Conservation (phyloP, 208 protist genomes). For the Strigomonas culicis region DNA sequence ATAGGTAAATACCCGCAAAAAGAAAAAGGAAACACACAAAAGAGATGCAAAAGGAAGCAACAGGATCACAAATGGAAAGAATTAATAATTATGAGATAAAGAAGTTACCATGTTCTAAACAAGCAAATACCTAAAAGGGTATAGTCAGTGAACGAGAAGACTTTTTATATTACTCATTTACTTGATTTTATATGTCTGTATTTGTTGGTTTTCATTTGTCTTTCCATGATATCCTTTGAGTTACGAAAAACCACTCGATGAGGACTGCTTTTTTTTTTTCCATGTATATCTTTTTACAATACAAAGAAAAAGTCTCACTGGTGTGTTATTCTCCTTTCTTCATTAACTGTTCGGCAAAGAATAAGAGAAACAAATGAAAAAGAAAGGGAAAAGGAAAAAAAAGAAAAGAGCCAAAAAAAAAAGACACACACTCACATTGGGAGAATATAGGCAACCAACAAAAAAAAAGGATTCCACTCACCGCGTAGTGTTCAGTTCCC, state of each 20-base stretch:
- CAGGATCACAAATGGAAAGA: not conserved
- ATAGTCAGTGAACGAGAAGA: too few species aligned
- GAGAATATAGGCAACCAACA: not conserved
- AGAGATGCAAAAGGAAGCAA: not conserved
- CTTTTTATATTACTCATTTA: too few species aligned
- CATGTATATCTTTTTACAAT: too few species aligned
- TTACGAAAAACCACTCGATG: too few species aligned
- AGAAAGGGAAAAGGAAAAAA: not conserved
- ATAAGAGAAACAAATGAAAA: not conserved
- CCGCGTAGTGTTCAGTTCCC: not conserved
- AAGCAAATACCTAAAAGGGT: too few species aligned
- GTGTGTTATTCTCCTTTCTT: not conserved
- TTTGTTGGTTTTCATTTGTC: too few species aligned
- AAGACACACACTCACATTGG: not conserved
- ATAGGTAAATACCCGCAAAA: not conserved
- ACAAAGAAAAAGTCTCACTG: not conserved
- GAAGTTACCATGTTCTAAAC: too few species aligned
- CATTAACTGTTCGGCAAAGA: not conserved
- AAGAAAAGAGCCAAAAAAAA: slow-evolving; percentile 10
- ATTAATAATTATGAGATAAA: too few species aligned
- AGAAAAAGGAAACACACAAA: slow-evolving; percentile 2
- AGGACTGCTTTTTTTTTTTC: too few species aligned
- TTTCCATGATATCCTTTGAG: too few species aligned
- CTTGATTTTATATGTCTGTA: slow-evolving; percentile 4
- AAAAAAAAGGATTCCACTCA: not conserved